Evolutionary conservation across 2,329 filamentous ascomycete genomes (phyloP), one percentile per base, ranked within the genome.

Genomic region (Ophiostoma angusticollis): DNA sequence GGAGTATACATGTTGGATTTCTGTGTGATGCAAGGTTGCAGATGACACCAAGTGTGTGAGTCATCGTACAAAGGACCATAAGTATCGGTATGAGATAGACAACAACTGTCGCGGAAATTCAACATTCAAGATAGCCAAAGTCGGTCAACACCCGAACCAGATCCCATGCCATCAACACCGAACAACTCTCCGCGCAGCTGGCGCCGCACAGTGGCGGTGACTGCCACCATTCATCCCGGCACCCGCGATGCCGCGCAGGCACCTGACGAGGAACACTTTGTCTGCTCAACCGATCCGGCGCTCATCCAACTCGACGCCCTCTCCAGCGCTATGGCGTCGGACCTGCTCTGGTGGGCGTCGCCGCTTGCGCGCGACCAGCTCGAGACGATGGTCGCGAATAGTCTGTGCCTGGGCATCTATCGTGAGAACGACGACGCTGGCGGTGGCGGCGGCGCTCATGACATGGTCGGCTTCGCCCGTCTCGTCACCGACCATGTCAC

Each of bases 401-500:
- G 71, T 29, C 53, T 80, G 29, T 77, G 72, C 40, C 60, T 81
- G 27, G 72, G 70, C 7, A 50, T 81, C 5, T 81, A 78, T 48
- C 29, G 35, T 14, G 14, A 43, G 17, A 22, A 31, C 7, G 13
- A 5, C 19, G n/a, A 31, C 36, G 35, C 33, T 48, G 45, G 33
- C 21, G 17, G 31, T 34, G 24, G 30, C 6, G 8, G 25, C 17
- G 5, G n/a, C 2, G 18, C 29, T 2, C 16, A 28, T 6, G 39
- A 33, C 19, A 53, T 57, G 48, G 61, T 80, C 35, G 76, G 75
- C 1, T 64, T 78, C 40, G 69, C 67, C 1, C 65, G 80, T 24
- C 55, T 81, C n/a, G 61, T 84, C 37, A 85, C 80, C 8, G 81
- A 85, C 56, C 69, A 72, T 49, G 67, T 74, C 33, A 80, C 78